Percentiles rank a stretch among this genome's conserved stretches.
phyloP scores from a whole-genome alignment of 2,329 filamentous ascomycete genomes.

The Cucurbitaria berberidis region DNA sequence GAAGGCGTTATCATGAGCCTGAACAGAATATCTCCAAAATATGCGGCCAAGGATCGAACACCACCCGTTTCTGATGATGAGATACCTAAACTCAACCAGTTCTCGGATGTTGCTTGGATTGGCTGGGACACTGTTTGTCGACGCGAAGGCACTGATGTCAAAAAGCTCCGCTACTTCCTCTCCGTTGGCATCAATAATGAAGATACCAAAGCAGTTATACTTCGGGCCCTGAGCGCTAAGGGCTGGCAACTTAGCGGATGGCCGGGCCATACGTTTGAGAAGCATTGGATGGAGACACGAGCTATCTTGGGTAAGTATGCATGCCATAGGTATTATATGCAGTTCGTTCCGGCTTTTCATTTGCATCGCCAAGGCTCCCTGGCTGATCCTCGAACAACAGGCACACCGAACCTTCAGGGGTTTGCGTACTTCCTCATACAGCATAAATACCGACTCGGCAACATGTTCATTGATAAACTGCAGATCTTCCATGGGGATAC shows the following conservation, averaged over 20 bases:
- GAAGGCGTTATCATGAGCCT: slow-evolving; percentile 26
- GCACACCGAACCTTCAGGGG: slow-evolving; percentile 24
- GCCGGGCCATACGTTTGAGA: slow-evolving; percentile 24
- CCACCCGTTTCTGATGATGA: slow-evolving; percentile 14
- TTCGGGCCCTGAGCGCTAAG: slow-evolving; percentile 10
- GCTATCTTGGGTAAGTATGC: slow-evolving; percentile 23
- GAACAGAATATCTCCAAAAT: slow-evolving; percentile 17
- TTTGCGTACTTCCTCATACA: slow-evolving; percentile 27
- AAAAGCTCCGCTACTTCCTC: slow-evolving; percentile 21
- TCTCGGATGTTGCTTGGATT: slow-evolving; percentile 27
- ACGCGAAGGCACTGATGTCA: slow-evolving; percentile 5
- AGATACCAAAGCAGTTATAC: slow-evolving; percentile 18
- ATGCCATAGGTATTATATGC: neutral
- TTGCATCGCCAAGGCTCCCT: too few relatives aligned
- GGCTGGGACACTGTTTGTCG: slow-evolving; percentile 13
- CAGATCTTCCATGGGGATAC: slow-evolving; percentile 20
- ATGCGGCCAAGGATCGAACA: slow-evolving; percentile 13
- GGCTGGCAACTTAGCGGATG: slow-evolving; percentile 13
- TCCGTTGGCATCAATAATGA: slow-evolving; percentile 19
- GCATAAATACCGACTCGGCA: slow-evolving; percentile 24
- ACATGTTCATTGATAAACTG: slow-evolving; percentile 24
- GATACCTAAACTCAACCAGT: slow-evolving; percentile 18
- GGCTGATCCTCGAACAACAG: slow-evolving; percentile 1
- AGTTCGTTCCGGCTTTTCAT: too few relatives aligned
- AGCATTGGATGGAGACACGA: slow-evolving; percentile 11